A percentile compares a stretch with the other conserved stretches of the same genome.
Evolutionary conservation across 2,329 filamentous ascomycete species (phyloP).

Genomic region (Zasmidium citrigriseum): DNA sequence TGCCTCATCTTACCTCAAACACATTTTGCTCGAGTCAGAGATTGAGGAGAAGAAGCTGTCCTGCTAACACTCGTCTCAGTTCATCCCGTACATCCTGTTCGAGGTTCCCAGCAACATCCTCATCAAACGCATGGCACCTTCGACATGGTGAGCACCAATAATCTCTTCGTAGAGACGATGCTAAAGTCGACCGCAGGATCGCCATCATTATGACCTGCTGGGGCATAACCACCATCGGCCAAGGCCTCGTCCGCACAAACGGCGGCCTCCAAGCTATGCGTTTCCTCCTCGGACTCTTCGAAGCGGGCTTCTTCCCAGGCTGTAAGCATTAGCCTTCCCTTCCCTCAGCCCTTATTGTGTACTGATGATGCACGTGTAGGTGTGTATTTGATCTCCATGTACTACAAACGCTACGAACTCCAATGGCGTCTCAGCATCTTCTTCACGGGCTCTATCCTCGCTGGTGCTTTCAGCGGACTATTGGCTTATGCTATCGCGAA

Average conservation of each 20-base stretch:
- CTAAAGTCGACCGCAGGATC: constrained; percentile 31
- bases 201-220: constrained; percentile 56
- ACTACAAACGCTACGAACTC: constrained; percentile 24
- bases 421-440: constrained; percentile 23
- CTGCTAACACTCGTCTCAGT: constrained; percentile 11
- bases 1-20: constrained; percentile 19
- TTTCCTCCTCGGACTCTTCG: constrained; percentile 68
- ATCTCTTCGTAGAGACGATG: no score
- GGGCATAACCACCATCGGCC: constrained; percentile 53
- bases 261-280: constrained; percentile 25
- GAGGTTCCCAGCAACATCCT: constrained; percentile 43
- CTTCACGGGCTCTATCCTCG: constrained; percentile 36
- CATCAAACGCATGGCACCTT: constrained; percentile 43
- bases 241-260: constrained; percentile 18
- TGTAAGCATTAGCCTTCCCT: neutral
- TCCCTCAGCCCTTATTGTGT: no score
- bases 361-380: no score
- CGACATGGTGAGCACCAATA: constrained; percentile 22
- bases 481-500: constrained; percentile 41
- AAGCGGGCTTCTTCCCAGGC: constrained; percentile 55
- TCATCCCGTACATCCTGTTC: constrained; percentile 38
- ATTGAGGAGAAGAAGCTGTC: no score
- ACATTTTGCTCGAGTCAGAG: no score
- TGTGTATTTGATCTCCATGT: constrained; percentile 35
- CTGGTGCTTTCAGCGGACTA: constrained; percentile 33